phyloP scores from a whole-genome alignment of 345 rosid genomes.

The Erucastrum elatum region DNA sequence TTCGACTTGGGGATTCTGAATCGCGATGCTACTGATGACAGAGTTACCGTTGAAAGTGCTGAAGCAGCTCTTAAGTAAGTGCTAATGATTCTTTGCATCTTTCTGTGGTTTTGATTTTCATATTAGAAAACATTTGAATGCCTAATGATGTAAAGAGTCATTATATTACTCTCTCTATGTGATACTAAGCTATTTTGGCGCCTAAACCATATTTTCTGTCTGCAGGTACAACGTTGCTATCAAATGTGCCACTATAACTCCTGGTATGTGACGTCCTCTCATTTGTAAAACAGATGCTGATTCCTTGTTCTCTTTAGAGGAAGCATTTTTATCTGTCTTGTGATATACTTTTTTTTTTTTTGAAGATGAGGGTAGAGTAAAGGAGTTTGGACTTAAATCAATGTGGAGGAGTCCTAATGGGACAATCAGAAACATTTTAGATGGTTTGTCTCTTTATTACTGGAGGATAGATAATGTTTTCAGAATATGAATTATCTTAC shows the following conservation, averaged over 20 bases:
- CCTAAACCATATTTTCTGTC: neutral
- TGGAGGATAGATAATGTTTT: too few species aligned
- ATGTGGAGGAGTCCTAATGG: conserved; percentile 99
- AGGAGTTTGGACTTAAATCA: conserved; percentile 83
- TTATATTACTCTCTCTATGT: neutral
- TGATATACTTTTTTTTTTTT: conserved; percentile 13
- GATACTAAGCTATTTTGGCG: neutral
- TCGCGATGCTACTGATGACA: conserved; percentile 88
- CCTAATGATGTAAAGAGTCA: neutral
- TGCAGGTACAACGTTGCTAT: conserved; percentile 93
- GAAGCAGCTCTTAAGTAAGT: conserved; percentile 83
- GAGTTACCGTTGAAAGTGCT: conserved; percentile 82
- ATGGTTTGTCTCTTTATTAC: conserved; percentile 57
- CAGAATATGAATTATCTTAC: too few species aligned
- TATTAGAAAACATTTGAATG: neutral
- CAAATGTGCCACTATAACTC: conserved; percentile 97
- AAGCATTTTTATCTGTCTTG: neutral
- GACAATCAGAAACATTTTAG: conserved; percentile 91
- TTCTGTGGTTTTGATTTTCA: too few species aligned
- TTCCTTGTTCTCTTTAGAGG: neutral
- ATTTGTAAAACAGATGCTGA: neutral
- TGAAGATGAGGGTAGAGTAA: conserved; percentile 92
- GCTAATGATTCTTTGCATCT: conserved; percentile 13
- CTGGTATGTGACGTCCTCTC: conserved; percentile 56
- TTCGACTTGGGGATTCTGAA: conserved; percentile 87